A percentile compares a stretch with the other conserved stretches of the same genome.
These are phyloP conservation scores for Macadamia tetraphylla DNA, from an alignment of 164 flowering plant species.

Conservation along the genomic window DNA sequence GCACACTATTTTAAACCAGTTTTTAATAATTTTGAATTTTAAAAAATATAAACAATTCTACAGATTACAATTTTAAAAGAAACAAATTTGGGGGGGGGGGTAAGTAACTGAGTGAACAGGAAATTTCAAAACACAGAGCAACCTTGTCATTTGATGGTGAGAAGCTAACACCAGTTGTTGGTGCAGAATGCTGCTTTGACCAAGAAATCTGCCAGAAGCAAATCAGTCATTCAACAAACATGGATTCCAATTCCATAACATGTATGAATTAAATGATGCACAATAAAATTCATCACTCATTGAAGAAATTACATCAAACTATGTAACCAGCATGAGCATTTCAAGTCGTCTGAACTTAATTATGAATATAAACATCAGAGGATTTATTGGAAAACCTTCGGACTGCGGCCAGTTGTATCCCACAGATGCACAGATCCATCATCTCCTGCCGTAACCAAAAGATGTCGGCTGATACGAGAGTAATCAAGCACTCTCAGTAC, in stretches of 20 bases:
- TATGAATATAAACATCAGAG: not conserved
- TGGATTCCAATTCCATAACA: not conserved
- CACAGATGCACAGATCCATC: constrained; percentile 91
- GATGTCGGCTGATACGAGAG: constrained; percentile 87
- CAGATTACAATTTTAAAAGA: too few relatives aligned
- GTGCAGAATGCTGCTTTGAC: constrained; percentile 97
- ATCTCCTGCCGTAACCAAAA: constrained; percentile 95
- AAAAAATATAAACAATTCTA: too few relatives aligned
- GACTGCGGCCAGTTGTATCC: constrained; percentile 92
- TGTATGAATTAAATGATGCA: not conserved
- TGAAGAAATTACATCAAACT: not conserved
- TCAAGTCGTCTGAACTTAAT: not conserved
- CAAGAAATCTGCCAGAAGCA: constrained; percentile 61
- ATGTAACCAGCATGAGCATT: not conserved
- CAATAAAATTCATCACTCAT: not conserved
- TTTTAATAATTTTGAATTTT: too few relatives aligned
- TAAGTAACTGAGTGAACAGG: not conserved
- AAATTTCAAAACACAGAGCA: not conserved
- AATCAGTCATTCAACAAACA: not conserved
- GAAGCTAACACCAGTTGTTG: constrained; percentile 87
- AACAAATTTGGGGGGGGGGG: too few relatives aligned
- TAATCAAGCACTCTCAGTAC: constrained; percentile 95
- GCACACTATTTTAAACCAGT: not conserved
- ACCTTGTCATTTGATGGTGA: constrained; percentile 98
- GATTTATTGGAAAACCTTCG: constrained; percentile 50